Evolutionary conservation across 805 yeast species (phyloP).

Genomic region (Ogataea paraovalis): DNA sequence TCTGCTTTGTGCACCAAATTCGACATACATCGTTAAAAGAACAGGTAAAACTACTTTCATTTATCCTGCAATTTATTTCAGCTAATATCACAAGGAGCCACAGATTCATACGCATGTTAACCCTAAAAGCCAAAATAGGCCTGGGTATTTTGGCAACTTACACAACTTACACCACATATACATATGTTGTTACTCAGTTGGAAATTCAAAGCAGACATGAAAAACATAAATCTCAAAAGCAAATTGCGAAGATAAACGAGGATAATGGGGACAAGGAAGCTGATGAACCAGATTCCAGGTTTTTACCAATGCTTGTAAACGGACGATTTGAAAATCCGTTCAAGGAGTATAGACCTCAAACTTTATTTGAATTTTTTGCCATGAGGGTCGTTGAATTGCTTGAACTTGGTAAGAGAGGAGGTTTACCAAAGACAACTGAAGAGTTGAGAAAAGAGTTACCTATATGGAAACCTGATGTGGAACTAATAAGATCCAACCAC

Average conservation of each 20-base stretch:
- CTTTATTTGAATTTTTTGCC: constrained; percentile 76
- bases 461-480: constrained; percentile 51
- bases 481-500: constrained; percentile 30
- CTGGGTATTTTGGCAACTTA: constrained; percentile 48
- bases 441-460: constrained; percentile 59
- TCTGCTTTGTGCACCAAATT: too few species aligned
- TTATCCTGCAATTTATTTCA: too few species aligned
- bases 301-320: constrained; percentile 46
- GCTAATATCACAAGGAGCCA: not conserved
- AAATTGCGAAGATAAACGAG: constrained; percentile 3
- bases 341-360: constrained; percentile 83
- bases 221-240: constrained; percentile 7
- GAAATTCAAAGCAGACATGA: constrained; percentile 46
- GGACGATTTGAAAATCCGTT: constrained; percentile 92
- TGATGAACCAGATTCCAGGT: constrained; percentile 26
- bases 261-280: constrained; percentile 6
- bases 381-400: constrained; percentile 70
- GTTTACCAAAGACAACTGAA: constrained; percentile 45
- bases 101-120: constrained; percentile 4
- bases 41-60: too few species aligned
- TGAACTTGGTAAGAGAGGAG: constrained; percentile 56
- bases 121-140: constrained; percentile 36
- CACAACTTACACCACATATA: constrained; percentile 61
- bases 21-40: too few species aligned
- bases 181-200: constrained; percentile 49